These are phyloP conservation scores for Tetraselmis chui DNA, from an alignment of 139 green algal species.

Conservation along the genomic window DNA sequence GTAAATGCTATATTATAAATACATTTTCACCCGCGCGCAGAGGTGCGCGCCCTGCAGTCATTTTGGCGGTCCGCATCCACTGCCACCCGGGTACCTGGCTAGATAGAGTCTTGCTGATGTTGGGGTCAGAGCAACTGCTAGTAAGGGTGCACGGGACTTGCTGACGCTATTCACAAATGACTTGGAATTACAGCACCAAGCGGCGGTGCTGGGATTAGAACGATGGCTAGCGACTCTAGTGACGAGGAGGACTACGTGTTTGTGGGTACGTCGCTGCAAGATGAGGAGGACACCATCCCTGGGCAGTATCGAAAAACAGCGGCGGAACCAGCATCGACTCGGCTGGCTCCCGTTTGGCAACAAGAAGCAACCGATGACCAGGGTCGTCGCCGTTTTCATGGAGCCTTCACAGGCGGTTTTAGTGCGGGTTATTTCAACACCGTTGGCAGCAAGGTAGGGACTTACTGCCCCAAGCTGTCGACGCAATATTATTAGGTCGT, in stretches of 20 bases:
- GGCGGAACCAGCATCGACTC: slow-evolving; percentile 27
- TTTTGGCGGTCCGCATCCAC: too few species aligned
- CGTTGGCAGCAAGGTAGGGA: slow-evolving; percentile 65
- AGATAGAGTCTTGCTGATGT: too few species aligned
- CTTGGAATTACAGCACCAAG: too few species aligned
- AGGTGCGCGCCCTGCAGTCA: too few species aligned
- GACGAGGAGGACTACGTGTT: slow-evolving; percentile 63
- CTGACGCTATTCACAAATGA: too few species aligned
- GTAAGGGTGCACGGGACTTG: too few species aligned
- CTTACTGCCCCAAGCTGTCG: background rate
- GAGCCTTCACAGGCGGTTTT: slow-evolving; percentile 92
- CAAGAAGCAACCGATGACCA: slow-evolving; percentile 79
- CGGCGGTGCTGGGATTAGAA: too few species aligned
- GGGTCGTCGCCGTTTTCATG: slow-evolving; percentile 80
- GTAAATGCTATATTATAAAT: too few species aligned
- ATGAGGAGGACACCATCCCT: slow-evolving; percentile 37
- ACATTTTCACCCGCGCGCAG: too few species aligned
- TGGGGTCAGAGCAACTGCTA: too few species aligned
- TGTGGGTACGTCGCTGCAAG: slow-evolving; percentile 53
- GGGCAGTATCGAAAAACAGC: slow-evolving; percentile 28
- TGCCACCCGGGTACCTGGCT: too few species aligned
- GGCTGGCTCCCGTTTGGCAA: slow-evolving; percentile 35
- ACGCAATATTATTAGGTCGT: too few species aligned
- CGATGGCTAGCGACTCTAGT: background rate
- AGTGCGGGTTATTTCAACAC: slow-evolving; percentile 93